Evolutionary conservation across 352 stramenopile genomes (phyloP).

Genomic region (Vaucheria bursata): DNA sequence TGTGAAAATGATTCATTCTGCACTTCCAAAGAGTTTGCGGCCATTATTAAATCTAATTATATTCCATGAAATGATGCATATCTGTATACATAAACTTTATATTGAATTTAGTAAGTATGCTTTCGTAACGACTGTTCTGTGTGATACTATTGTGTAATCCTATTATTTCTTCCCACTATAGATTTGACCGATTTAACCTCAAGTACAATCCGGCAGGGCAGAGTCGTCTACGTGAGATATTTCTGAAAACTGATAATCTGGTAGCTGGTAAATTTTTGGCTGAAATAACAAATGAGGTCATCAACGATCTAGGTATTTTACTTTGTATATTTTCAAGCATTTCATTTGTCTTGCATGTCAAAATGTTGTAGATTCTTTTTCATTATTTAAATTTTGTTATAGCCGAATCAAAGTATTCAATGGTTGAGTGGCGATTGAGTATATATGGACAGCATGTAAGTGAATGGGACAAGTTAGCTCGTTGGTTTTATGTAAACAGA

Average conservation of each 20-base stretch:
- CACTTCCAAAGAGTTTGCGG: neutral
- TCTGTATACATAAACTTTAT: neutral
- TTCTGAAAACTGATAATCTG: conserved; percentile 96
- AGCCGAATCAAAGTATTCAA: conserved; percentile 80
- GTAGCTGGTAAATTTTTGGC: conserved; percentile 75
- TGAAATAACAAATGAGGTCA: conserved; percentile 47
- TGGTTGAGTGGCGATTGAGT: conserved; percentile 86
- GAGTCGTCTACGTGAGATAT: conserved; percentile 89
- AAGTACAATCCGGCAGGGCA: conserved; percentile 96
- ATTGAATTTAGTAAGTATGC: neutral
- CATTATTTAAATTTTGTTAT: neutral
- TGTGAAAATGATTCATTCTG: neutral
- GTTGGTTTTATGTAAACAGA: conserved; percentile 89
- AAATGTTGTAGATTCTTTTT: neutral
- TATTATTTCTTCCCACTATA: neutral
- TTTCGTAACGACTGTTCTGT: too few relatives aligned
- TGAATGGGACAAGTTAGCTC: conserved; percentile 90
- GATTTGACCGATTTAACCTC: conserved; percentile 97
- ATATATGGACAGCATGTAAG: conserved; percentile 78
- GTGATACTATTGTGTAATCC: neutral
- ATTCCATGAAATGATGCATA: neutral
- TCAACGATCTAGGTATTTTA: conserved; percentile 34
- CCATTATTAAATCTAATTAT: neutral
- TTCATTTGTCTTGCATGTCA: neutral
- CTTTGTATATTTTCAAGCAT: too few relatives aligned